These are phyloP conservation scores for Potentilla sterilis DNA, from an alignment of 306 rosid species.

Conservation along the genomic window DNA sequence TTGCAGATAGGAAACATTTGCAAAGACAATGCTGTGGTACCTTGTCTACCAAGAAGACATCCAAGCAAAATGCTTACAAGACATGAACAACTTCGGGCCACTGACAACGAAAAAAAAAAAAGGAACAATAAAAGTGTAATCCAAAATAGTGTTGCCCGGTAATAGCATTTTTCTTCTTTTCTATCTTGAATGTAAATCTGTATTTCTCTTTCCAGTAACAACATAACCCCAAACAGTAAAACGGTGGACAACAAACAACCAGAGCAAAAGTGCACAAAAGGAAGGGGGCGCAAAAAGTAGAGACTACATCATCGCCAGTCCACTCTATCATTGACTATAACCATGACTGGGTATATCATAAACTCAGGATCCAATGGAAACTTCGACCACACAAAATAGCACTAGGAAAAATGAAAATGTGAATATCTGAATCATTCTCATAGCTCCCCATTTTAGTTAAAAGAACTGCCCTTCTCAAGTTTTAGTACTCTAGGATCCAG, in stretches of 20 bases:
- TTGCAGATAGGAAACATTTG: no score
- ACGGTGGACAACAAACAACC: constrained; percentile 21
- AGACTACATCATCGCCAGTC: constrained; percentile 13
- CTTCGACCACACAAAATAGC: background rate
- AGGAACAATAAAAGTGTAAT: background rate
- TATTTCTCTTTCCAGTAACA: constrained; percentile 13
- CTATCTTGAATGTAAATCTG: constrained; percentile 11
- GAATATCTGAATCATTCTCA: constrained; percentile 18
- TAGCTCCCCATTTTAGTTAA: constrained; percentile 36
- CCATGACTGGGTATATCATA: background rate
- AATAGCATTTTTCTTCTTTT: background rate
- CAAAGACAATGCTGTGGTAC: constrained; percentile 2
- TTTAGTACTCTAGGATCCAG: constrained; percentile 58
- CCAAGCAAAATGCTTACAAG: background rate
- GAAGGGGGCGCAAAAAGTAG: constrained; percentile 4
- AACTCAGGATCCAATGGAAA: constrained; percentile 14
- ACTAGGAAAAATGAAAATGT: constrained; percentile 1
- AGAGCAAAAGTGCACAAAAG: constrained; percentile 16
- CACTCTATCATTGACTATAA: constrained; percentile 16
- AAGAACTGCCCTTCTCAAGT: constrained; percentile 39
- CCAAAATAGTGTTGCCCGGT: background rate
- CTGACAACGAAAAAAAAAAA: background rate
- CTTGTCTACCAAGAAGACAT: background rate
- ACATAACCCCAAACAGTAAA: constrained; percentile 17
- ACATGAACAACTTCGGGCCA: background rate